A percentile compares a stretch with the other conserved stretches of the same genome.
These are phyloP conservation scores for Fusarium cicatricum DNA, from an alignment of 2,329 filamentous ascomycete genomes.

Conservation along the genomic window DNA sequence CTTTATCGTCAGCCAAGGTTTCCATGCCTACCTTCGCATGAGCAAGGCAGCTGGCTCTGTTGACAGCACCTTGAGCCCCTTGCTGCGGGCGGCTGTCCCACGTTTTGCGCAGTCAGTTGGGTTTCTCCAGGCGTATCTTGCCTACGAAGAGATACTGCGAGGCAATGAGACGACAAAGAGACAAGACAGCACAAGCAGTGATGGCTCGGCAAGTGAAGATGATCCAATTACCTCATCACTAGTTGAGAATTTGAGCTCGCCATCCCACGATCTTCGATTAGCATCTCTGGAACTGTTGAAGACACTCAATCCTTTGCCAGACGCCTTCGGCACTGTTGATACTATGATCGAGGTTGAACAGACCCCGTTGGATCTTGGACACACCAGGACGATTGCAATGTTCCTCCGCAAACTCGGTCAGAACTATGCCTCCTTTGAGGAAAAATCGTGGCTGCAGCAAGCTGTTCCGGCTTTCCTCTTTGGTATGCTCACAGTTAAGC, in stretches of 20 bases:
- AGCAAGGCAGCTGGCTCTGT: conserved; percentile 65
- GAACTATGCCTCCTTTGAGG: conserved; percentile 66
- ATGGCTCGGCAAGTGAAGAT: conserved; percentile 56
- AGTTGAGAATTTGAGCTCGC: conserved; percentile 76
- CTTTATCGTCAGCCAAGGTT: conserved; percentile 79
- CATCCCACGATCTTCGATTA: conserved; percentile 77
- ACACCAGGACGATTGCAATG: conserved; percentile 81
- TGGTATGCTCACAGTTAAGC: conserved; percentile 84
- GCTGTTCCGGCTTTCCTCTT: conserved; percentile 86
- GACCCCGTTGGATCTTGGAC: conserved; percentile 78
- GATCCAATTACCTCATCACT: conserved; percentile 71
- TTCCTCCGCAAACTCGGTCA: conserved; percentile 80
- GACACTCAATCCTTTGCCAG: conserved; percentile 54
- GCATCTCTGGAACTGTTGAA: conserved; percentile 77
- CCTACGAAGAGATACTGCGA: conserved; percentile 58
- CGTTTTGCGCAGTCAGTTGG: conserved; percentile 70
- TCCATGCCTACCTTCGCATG: conserved; percentile 75
- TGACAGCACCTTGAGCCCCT: conserved; percentile 68
- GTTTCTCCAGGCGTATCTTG: conserved; percentile 70
- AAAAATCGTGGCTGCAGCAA: conserved; percentile 71
- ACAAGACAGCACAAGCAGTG: conserved; percentile 51
- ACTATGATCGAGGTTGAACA: conserved; percentile 82
- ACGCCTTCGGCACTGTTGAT: conserved; percentile 42
- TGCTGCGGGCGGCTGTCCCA: conserved; percentile 71
- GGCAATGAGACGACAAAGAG: conserved; percentile 27